phyloP scores from a whole-genome alignment of 2,329 filamentous ascomycete species.

The Ophiostoma perfectum region DNA sequence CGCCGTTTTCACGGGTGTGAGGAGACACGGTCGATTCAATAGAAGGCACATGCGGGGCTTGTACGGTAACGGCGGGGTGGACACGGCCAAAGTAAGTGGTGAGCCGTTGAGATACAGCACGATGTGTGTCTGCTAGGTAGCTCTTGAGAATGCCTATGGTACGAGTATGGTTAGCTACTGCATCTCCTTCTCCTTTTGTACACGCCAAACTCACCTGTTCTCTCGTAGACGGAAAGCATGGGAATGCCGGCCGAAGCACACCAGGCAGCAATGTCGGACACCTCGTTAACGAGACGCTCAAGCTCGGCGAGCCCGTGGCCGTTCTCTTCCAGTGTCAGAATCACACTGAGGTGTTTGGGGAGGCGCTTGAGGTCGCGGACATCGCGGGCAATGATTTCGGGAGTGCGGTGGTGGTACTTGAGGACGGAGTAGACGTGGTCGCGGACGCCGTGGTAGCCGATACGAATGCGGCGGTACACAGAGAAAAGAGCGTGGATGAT shows the following conservation, averaged over 20 bases:
- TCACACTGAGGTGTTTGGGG: conserved; percentile 81
- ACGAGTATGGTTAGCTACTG: not conserved
- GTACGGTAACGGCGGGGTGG: conserved; percentile 65
- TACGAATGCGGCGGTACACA: conserved; percentile 75
- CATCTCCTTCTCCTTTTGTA: not conserved
- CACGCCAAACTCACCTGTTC: conserved; percentile 58
- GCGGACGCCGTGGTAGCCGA: conserved; percentile 70
- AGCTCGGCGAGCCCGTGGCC: conserved; percentile 66
- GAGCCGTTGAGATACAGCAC: conserved; percentile 71
- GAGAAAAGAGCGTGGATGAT: conserved; percentile 78
- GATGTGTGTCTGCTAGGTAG: conserved; percentile 79
- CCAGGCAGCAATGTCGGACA: conserved; percentile 89
- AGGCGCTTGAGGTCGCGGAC: conserved; percentile 67
- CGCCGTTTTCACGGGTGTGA: conserved; percentile 33
- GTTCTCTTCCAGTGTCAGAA: conserved; percentile 69
- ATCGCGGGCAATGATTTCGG: conserved; percentile 85
- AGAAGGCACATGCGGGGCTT: conserved; percentile 63
- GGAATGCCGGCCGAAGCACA: conserved; percentile 84
- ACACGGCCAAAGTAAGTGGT: conserved; percentile 78
- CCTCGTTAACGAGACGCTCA: conserved; percentile 81
- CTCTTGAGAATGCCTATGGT: conserved; percentile 74
- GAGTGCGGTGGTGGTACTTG: conserved; percentile 93
- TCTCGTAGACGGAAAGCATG: conserved; percentile 85
- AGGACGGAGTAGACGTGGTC: conserved; percentile 75
- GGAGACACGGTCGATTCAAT: conserved; percentile 44